A percentile compares a stretch with the other conserved stretches of the same genome.
Evolutionary conservation across 495 filamentous ascomycete species (phyloP).

Genomic region (Penicillium arizonense): DNA sequence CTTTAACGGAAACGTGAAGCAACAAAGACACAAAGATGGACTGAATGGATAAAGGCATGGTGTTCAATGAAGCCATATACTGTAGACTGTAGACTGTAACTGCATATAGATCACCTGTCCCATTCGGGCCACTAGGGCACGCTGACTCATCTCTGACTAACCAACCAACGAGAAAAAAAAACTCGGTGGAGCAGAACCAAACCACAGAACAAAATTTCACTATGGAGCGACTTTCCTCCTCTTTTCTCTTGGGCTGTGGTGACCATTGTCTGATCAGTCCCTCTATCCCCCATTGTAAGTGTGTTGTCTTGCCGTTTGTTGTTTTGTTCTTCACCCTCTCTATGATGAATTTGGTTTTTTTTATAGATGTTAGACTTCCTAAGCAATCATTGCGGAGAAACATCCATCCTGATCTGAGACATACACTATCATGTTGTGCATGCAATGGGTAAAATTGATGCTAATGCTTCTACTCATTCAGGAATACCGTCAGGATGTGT

Average conservation of each 20-base stretch:
- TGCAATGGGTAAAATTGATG: not conserved
- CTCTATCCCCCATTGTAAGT: slow-evolving; percentile 15
- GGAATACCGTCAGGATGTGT: slow-evolving; percentile 61
- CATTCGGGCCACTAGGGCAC: slow-evolving; percentile 1
- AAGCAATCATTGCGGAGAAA: slow-evolving; percentile 43
- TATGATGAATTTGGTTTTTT: slow-evolving; percentile 48
- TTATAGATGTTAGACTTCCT: slow-evolving; percentile 54
- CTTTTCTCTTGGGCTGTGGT: slow-evolving; percentile 8
- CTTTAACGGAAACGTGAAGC: too few species aligned
- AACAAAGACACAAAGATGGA: too few species aligned
- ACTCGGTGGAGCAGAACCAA: not conserved
- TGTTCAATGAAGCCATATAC: too few species aligned
- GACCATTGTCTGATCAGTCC: slow-evolving; percentile 5
- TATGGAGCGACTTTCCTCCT: slow-evolving; percentile 7
- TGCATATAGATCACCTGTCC: not conserved
- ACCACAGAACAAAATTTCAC: slow-evolving; percentile 5
- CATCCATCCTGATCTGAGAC: slow-evolving; percentile 37
- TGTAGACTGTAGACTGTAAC: not conserved
- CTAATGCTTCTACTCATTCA: slow-evolving; percentile 5
- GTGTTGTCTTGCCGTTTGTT: not conserved
- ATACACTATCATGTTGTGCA: slow-evolving; percentile 9
- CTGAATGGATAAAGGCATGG: too few species aligned
- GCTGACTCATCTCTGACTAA: not conserved
- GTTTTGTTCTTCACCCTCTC: slow-evolving; percentile 9
- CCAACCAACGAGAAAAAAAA: slow-evolving; percentile 2